These are phyloP conservation scores for Golubevia pallescens DNA, from an alignment of 1,284 basidiomycete genomes.

Conservation along the genomic window DNA sequence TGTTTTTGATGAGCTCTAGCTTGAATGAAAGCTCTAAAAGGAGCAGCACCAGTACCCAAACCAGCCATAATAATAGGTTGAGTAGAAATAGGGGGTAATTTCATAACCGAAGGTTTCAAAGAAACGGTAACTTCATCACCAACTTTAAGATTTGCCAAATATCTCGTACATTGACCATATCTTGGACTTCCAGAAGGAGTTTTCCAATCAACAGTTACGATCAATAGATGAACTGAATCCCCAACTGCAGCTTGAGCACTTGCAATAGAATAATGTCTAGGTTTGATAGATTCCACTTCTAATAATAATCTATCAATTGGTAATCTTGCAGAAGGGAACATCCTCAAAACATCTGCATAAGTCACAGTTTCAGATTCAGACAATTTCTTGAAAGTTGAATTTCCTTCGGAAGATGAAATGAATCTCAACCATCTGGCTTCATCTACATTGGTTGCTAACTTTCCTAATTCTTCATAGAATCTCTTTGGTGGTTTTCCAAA, in stretches of 20 bases:
- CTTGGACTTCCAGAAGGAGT: constrained; percentile 79
- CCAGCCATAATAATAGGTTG: constrained; percentile 99
- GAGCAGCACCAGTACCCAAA: constrained; percentile 94
- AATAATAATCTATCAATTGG: constrained; percentile 79
- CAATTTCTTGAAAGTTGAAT: constrained; percentile 90
- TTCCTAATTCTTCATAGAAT: constrained; percentile 87
- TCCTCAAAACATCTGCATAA: constrained; percentile 84
- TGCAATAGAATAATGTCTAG: constrained; percentile 97
- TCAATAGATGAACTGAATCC: constrained; percentile 87
- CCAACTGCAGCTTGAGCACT: constrained; percentile 93
- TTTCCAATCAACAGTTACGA: constrained; percentile 95
- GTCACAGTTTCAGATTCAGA: constrained; percentile 93
- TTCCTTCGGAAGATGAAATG: constrained; percentile 90
- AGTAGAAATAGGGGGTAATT: constrained; percentile 82
- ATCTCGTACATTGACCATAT: constrained; percentile 95
- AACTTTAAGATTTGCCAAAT: constrained; percentile 80
- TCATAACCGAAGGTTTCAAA: constrained; percentile 99
- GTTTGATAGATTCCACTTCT: constrained; percentile 79
- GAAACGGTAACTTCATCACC: constrained; percentile 96
- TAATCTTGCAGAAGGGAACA: constrained; percentile 81
- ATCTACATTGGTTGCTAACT: constrained; percentile 74
- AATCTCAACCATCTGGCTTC: constrained; percentile 87
- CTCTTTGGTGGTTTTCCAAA: constrained; percentile 95
- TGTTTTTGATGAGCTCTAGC: constrained; percentile 82
- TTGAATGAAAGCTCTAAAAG: constrained; percentile 98